Percentiles rank a stretch among this genome's conserved stretches.
These are phyloP conservation scores for Pistacia vera DNA, from an alignment of 345 rosid species.

Conservation along the genomic window DNA sequence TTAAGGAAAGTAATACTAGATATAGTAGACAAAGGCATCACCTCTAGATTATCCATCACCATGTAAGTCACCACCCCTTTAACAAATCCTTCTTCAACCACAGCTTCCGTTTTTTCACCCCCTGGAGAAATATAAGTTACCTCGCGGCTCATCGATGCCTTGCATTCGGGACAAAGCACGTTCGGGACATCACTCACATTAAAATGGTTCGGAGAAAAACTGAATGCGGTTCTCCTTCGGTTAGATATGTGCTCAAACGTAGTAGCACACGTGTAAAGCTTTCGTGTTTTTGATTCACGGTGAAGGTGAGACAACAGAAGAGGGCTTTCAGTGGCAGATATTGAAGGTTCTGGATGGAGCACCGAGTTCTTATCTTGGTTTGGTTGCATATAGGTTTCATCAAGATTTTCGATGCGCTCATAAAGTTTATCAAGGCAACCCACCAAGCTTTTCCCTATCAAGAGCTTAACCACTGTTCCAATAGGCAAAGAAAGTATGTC, in stretches of 20 bases:
- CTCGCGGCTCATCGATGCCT: background rate
- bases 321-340: background rate
- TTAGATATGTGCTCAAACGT: too few species aligned
- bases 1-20: slow-evolving; percentile 22
- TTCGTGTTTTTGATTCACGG: background rate
- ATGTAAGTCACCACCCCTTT: slow-evolving; percentile 32
- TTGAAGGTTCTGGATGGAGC: background rate
- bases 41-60: slow-evolving; percentile 36
- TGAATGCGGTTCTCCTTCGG: too few species aligned
- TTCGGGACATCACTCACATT: background rate
- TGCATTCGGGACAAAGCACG: background rate
- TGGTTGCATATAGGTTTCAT: slow-evolving; percentile 18
- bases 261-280: background rate
- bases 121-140: background rate
- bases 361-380: slow-evolving; percentile 10
- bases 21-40: slow-evolving; percentile 32
- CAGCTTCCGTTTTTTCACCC: too few species aligned
- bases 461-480: slow-evolving; percentile 20
- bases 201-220: too few species aligned
- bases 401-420: background rate
- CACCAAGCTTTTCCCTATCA: slow-evolving; percentile 4
- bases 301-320: background rate
- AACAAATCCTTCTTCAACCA: slow-evolving; percentile 16
- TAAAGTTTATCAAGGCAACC: background rate
- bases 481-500: slow-evolving; percentile 24